These are phyloP conservation scores for Aristolochia contorta DNA, from an alignment of 164 flowering plant species.

Conservation along the genomic window DNA sequence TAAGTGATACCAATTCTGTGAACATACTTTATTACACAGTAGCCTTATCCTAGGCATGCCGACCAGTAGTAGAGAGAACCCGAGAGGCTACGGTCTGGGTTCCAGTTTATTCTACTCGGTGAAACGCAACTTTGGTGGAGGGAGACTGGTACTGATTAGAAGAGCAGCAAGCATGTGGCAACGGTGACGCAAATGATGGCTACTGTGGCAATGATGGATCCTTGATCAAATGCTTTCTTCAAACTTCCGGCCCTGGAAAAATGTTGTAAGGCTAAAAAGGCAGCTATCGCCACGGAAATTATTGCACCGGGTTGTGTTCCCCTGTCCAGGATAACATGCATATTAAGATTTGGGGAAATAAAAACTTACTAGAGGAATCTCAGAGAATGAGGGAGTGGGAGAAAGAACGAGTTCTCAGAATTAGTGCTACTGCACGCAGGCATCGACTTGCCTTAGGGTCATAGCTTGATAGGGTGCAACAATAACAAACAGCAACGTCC, in stretches of 20 bases:
- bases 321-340: slow-evolving; percentile 25
- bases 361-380: too few species aligned
- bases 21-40: too few species aligned
- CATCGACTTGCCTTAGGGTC: slow-evolving; percentile 38
- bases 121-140: too few species aligned
- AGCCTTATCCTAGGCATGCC: too few species aligned
- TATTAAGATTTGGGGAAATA: too few species aligned
- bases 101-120: too few species aligned
- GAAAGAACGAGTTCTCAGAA: too few species aligned
- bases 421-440: neutral
- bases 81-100: neutral
- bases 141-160: slow-evolving; percentile 18
- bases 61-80: neutral
- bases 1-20: too few species aligned
- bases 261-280: slow-evolving; percentile 73
- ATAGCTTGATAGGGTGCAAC: slow-evolving; percentile 58
- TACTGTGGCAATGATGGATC: slow-evolving; percentile 58
- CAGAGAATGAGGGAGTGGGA: too few species aligned
- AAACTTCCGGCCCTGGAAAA: slow-evolving; percentile 58
- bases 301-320: slow-evolving; percentile 63
- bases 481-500: slow-evolving; percentile 52
- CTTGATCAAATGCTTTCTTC: slow-evolving; percentile 59
- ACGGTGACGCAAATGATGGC: slow-evolving; percentile 43
- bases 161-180: slow-evolving; percentile 41
- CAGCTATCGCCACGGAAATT: slow-evolving; percentile 50